A percentile compares a stretch with the other conserved stretches of the same genome.
These are phyloP conservation scores for Cytospora mali DNA, from an alignment of 2,329 filamentous ascomycete genomes.

Conservation along the genomic window DNA sequence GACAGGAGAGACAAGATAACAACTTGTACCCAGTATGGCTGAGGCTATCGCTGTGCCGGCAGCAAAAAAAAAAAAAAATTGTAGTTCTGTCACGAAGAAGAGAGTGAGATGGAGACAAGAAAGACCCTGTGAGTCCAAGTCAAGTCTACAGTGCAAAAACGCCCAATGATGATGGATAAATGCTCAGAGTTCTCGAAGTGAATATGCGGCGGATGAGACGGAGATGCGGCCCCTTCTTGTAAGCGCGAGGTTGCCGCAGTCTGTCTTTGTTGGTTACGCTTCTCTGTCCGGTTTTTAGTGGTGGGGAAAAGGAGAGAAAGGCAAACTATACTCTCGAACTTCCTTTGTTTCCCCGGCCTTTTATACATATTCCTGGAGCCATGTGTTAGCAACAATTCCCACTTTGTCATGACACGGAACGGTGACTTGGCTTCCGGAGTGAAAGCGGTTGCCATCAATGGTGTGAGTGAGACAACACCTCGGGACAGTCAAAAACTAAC, in stretches of 20 bases:
- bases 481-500: not conserved
- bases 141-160: conserved; percentile 10
- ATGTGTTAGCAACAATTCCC: not conserved
- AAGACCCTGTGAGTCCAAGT: not conserved
- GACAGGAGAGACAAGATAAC: conserved; percentile 18
- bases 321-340: conserved; percentile 3
- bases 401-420: conserved; percentile 1
- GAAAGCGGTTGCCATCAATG: not conserved
- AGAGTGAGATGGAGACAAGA: not conserved
- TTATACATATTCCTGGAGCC: not conserved
- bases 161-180: conserved; percentile 11
- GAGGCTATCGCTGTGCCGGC: conserved; percentile 11
- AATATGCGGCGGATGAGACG: conserved; percentile 3
- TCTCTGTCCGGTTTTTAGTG: not conserved
- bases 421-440: not conserved
- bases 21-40: conserved; percentile 16
- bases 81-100: conserved; percentile 4
- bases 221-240: conserved; percentile 17
- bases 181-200: conserved; percentile 4
- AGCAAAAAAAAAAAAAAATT: too few relatives aligned
- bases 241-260: conserved; percentile 7
- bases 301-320: conserved; percentile 5
- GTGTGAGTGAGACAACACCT: not conserved
- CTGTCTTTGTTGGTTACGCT: conserved; percentile 9
- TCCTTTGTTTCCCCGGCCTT: not conserved